Conservation (phyloP, 805 yeast genomes). For the Metschnikowia hibisci region DNA sequence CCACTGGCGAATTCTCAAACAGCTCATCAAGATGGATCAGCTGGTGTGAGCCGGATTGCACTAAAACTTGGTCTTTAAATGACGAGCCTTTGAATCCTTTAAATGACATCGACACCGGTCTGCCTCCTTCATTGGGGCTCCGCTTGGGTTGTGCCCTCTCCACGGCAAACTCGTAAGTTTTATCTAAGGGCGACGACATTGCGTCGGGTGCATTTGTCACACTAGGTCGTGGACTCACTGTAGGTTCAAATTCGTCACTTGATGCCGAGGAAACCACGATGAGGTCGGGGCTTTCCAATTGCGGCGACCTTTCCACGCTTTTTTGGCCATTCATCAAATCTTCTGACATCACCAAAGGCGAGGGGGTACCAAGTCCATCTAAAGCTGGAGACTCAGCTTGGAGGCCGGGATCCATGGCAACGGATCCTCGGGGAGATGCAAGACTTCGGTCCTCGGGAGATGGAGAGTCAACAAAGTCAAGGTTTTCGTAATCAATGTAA, state of each 20-base stretch:
- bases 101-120: constrained; percentile 53
- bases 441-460: not conserved
- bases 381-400: not conserved
- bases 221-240: not conserved
- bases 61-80: constrained; percentile 22
- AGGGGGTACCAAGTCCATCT: not conserved
- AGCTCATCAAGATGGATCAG: constrained; percentile 34
- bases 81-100: constrained; percentile 61
- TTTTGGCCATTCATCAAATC: not conserved
- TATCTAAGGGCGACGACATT: constrained; percentile 11
- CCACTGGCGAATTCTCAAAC: constrained; percentile 30
- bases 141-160: constrained; percentile 1
- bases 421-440: not conserved
- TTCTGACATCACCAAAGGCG: not conserved
- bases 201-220: not conserved
- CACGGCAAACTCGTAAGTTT: constrained; percentile 13
- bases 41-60: constrained; percentile 36
- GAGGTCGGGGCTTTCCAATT: not conserved
- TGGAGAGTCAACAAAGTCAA: constrained; percentile 23
- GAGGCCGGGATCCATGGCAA: not conserved
- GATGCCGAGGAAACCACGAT: constrained; percentile 2
- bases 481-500: constrained; percentile 37
- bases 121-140: constrained; percentile 5
- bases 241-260: not conserved
- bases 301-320: not conserved